phyloP scores from a whole-genome alignment of 768 basidiomycete species.

The Boletus fagicola region DNA sequence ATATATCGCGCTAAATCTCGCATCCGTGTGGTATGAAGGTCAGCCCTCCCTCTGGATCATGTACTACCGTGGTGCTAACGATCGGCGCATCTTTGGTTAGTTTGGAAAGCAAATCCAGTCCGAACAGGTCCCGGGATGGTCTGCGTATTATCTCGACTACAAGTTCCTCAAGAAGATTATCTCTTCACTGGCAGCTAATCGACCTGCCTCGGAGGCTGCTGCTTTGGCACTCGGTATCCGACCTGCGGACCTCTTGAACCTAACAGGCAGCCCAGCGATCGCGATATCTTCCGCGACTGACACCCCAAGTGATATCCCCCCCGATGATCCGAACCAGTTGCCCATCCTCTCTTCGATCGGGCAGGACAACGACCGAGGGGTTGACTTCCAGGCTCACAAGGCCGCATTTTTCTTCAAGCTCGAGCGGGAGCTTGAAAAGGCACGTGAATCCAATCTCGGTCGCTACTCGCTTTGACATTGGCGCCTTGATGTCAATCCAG shows the following conservation, averaged over 20 bases:
- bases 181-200: constrained; percentile 86
- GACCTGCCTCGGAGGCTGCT: constrained; percentile 88
- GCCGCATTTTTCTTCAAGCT: constrained; percentile 99
- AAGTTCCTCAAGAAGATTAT: constrained; percentile 99
- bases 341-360: constrained; percentile 60
- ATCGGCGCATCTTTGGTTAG: constrained; percentile 42
- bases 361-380: constrained; percentile 70
- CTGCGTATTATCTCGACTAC: constrained; percentile 93
- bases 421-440: constrained; percentile 97
- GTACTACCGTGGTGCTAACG: background rate
- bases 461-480: constrained; percentile 4
- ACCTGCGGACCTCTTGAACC: constrained; percentile 51
- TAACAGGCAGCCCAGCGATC: constrained; percentile 34
- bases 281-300: constrained; percentile 23
- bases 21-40: constrained; percentile 34
- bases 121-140: constrained; percentile 97
- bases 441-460: constrained; percentile 31
- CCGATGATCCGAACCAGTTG: constrained; percentile 47
- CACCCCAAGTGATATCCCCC: constrained; percentile 14
- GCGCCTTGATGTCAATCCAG: constrained; percentile 41
- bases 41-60: constrained; percentile 1
- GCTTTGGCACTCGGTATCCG: constrained; percentile 80
- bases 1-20: constrained; percentile 5
- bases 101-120: constrained; percentile 98
- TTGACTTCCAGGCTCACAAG: constrained; percentile 91